Evolutionary conservation across 129 eudicot species (phyloP).

Genomic region (Heracleum sosnowskyi): DNA sequence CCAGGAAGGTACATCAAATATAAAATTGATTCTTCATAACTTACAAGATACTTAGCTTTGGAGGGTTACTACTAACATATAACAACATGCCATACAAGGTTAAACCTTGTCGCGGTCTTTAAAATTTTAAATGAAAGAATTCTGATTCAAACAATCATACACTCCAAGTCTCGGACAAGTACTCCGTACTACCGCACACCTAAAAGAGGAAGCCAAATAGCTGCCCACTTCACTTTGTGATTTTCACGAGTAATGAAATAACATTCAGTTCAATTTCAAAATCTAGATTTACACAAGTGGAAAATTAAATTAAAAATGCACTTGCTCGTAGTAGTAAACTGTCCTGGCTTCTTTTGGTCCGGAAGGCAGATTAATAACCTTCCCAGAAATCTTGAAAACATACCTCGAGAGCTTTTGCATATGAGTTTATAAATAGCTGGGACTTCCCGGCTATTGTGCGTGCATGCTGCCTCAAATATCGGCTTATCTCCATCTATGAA

Average conservation of each 20-base stretch:
- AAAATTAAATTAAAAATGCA: background rate
- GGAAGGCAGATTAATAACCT: background rate
- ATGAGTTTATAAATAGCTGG: conserved; percentile 91
- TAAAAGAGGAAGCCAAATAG: background rate
- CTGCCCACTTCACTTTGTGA: background rate
- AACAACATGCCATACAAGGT: background rate
- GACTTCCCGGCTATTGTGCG: conserved; percentile 98
- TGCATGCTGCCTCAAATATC: conserved; percentile 92
- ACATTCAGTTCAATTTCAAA: background rate
- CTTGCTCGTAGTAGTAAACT: background rate
- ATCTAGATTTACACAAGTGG: background rate
- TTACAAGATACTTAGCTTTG: background rate
- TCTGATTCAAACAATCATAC: background rate
- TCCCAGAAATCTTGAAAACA: background rate
- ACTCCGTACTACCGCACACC: background rate
- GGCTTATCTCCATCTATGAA: conserved; percentile 89
- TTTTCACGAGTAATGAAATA: background rate
- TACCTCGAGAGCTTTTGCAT: conserved; percentile 99
- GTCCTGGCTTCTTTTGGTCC: background rate
- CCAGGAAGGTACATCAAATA: background rate
- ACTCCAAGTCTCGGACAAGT: background rate
- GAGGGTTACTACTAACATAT: background rate
- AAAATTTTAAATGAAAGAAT: background rate
- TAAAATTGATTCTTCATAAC: background rate
- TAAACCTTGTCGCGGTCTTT: background rate